Evolutionary conservation across 768 basidiomycete species (phyloP).

Genomic region (Rhizopogon roseolus): DNA sequence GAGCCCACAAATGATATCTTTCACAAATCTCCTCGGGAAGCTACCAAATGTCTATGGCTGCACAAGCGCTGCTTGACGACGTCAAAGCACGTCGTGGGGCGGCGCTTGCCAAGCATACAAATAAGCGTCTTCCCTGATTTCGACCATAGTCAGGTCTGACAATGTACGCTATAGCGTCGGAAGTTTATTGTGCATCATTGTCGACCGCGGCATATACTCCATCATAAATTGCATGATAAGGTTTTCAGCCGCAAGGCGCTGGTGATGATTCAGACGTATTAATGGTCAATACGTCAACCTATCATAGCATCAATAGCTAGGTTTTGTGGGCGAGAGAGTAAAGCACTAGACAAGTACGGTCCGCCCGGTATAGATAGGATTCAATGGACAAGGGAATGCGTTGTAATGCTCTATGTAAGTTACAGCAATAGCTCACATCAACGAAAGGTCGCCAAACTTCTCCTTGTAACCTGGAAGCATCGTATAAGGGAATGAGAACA

Average conservation of each 20-base stretch:
- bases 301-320: neutral
- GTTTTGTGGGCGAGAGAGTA: neutral
- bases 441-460: constrained; percentile 92
- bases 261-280: too few species aligned
- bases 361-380: neutral
- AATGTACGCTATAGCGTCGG: too few species aligned
- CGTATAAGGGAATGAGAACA: neutral
- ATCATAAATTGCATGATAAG: too few species aligned
- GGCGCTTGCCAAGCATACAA: constrained; percentile 33
- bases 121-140: constrained; percentile 84
- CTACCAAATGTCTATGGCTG: constrained; percentile 86
- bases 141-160: constrained; percentile 45
- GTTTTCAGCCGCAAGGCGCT: too few species aligned
- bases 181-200: too few species aligned
- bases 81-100: constrained; percentile 71
- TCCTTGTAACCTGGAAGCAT: constrained; percentile 72
- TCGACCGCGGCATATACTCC: too few species aligned
- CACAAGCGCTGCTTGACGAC: constrained; percentile 80
- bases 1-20: too few species aligned
- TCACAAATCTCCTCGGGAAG: constrained; percentile 47
- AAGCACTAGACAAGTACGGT: neutral
- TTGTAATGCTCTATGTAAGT: constrained; percentile 6
- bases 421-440: constrained; percentile 58
- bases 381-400: neutral
- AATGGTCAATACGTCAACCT: too few species aligned